Evolutionary conservation across 106 monocot species (phyloP), one percentile per base, ranked within the genome.

Genomic region (Amphibolis antarctica): DNA sequence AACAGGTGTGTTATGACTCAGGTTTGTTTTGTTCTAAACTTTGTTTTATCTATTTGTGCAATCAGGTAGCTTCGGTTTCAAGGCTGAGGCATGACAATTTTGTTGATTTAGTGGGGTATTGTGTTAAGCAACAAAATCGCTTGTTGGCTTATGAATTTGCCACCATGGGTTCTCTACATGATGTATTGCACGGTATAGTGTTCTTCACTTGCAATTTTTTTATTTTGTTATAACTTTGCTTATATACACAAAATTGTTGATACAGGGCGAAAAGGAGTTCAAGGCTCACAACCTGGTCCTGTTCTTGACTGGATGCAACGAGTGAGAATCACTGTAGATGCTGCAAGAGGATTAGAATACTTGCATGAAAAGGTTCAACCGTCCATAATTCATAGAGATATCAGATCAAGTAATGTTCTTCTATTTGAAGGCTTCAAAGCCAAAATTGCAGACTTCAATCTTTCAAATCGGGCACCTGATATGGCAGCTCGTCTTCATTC

Each of bases 401-500:
- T 94, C 46, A 70, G 89, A 71, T 94, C 93, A 11, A 94, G 93
- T 77, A 94, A 94, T 70, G 68, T 94, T 29, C 86, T 94, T 69
- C 48, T 94, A 18, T 94, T 94, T 66, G 89, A 89, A 46, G 94
- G 82, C 64, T 86, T 81, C 48, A 89, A 66, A 71, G 94, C 89
- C 10, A 94, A 94, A 65, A 86, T 94, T 66, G 94, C 86, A 11
- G 94, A 94, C 64, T 94, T 89, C 53, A 89, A 94, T 76, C 86
- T 83, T 31, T 86, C 81, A 67, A 94, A 94, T 76, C 94, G 89
- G 62, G 75, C 86, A 52, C 89, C 94, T 65, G 94, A 94, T 66
- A 89, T 83, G 89, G 94, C 94, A 30, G 89, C 94, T 50, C 82
- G 94, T 28, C 85, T 89, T 68, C 94, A 94, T 86, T 94, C 89